These are phyloP conservation scores for Pseudogymnoascus sp. DNA, from an alignment of 2,329 filamentous ascomycete species.

Conservation along the genomic window DNA sequence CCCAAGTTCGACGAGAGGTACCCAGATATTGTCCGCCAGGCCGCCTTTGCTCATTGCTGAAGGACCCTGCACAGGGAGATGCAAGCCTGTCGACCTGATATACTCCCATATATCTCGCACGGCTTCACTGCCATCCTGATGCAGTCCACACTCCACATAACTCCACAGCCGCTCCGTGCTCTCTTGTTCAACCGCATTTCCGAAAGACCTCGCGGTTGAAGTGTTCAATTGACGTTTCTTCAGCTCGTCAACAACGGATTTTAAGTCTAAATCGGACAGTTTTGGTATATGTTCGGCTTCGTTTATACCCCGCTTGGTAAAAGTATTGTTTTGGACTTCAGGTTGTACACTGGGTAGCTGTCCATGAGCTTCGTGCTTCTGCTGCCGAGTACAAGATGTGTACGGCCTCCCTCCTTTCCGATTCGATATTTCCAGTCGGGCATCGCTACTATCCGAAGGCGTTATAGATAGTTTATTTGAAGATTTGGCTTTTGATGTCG, in stretches of 20 bases:
- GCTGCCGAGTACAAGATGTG: neutral
- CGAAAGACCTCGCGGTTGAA: neutral
- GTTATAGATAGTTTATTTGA: neutral
- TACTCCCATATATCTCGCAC: neutral
- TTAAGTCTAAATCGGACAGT: neutral
- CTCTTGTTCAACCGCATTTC: neutral
- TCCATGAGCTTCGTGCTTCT: neutral
- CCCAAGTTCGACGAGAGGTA: constrained; percentile 36
- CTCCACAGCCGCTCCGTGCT: neutral
- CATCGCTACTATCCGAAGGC: neutral
- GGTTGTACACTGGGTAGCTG: neutral
- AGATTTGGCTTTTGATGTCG: neutral
- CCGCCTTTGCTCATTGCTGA: constrained; percentile 20
- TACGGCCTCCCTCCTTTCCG: neutral
- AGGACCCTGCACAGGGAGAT: neutral
- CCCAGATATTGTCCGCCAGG: constrained; percentile 40
- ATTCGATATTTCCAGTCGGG: neutral
- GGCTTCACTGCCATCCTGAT: neutral
- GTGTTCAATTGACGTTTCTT: constrained; percentile 2
- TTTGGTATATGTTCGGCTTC: neutral
- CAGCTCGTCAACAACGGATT: neutral
- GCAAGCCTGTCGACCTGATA: neutral
- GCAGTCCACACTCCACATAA: neutral
- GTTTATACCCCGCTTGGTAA: neutral
- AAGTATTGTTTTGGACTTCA: neutral